Evolutionary conservation across 1,139 yeast species (phyloP).

Genomic region (Saccharomycopsis crataegensis): DNA sequence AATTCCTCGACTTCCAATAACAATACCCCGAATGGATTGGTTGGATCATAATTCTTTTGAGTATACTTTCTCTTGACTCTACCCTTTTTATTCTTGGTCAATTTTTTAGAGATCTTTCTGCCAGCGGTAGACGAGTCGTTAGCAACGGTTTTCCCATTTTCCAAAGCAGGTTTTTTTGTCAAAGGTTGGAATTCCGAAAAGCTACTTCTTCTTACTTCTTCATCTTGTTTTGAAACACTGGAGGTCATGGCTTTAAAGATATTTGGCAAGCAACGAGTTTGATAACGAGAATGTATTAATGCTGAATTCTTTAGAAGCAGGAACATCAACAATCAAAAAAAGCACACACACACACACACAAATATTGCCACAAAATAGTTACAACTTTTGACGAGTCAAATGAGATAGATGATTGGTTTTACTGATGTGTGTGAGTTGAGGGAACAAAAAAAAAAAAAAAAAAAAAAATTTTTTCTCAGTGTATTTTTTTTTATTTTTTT

Average conservation of each 20-base stretch:
- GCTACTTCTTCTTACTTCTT: neutral
- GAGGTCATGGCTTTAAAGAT: neutral
- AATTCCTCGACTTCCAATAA: constrained; percentile 65
- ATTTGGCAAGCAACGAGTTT: neutral
- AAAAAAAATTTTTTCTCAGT: too few species aligned
- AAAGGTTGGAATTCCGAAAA: neutral
- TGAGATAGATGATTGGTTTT: too few species aligned
- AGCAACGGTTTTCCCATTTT: neutral
- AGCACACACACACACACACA: too few species aligned
- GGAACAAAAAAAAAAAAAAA: too few species aligned
- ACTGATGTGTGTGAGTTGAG: too few species aligned
- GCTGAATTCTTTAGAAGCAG: too few species aligned
- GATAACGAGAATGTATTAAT: too few species aligned
- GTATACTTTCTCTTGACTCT: constrained; percentile 43
- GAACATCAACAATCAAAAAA: too few species aligned
- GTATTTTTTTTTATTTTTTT: too few species aligned
- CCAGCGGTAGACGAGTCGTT: neutral
- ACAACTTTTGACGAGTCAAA: too few species aligned
- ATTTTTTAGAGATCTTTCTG: constrained; percentile 11
- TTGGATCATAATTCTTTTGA: constrained; percentile 59
- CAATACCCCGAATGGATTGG: constrained; percentile 77
- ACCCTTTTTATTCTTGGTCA: constrained; percentile 28
- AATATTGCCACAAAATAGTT: too few species aligned
- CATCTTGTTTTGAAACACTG: neutral
- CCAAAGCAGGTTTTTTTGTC: neutral